A percentile compares a stretch with the other conserved stretches of the same genome.
Evolutionary conservation across 768 basidiomycete genomes (phyloP).

Genomic region (Mycena epipterygia): DNA sequence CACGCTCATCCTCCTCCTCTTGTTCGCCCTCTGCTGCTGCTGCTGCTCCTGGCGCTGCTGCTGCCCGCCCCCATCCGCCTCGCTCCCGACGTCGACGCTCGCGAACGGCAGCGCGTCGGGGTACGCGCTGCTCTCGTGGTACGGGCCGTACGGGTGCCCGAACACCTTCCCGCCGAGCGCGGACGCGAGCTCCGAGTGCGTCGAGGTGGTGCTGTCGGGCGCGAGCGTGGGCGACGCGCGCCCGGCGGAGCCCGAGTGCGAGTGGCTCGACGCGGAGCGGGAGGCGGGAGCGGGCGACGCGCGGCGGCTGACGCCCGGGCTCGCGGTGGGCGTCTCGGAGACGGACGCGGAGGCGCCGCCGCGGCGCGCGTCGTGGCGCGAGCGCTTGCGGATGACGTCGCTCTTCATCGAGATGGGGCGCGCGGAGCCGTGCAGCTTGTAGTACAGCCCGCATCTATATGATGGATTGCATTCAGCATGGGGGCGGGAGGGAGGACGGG

Average conservation of each 20-base stretch:
- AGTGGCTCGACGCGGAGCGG: constrained; percentile 79
- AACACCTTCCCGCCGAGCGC: constrained; percentile 52
- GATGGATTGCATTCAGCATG: constrained; percentile 6
- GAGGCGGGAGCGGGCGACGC: constrained; percentile 71
- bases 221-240: constrained; percentile 77
- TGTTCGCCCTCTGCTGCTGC: too few species aligned
- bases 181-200: constrained; percentile 64
- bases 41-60: too few species aligned
- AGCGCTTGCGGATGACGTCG: constrained; percentile 90
- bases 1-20: constrained; percentile 81
- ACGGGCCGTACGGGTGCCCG: constrained; percentile 48
- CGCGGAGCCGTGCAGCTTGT: constrained; percentile 88
- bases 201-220: constrained; percentile 74
- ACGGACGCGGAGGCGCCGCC: constrained; percentile 51
- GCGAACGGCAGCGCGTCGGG: constrained; percentile 69
- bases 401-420: constrained; percentile 94
- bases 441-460: constrained; percentile 82
- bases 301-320: constrained; percentile 80
- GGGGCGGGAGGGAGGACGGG: constrained; percentile 6
- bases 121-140: constrained; percentile 48
- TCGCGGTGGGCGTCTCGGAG: constrained; percentile 81
- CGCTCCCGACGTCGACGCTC: constrained; percentile 58
- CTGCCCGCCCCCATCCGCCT: constrained; percentile 61
- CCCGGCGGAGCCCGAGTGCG: constrained; percentile 69
- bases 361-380: constrained; percentile 83